Percentiles rank a stretch among this genome's conserved stretches.
Conservation (phyloP, 176 grass and related monocot genomes). For the Eragrostis curvula region DNA sequence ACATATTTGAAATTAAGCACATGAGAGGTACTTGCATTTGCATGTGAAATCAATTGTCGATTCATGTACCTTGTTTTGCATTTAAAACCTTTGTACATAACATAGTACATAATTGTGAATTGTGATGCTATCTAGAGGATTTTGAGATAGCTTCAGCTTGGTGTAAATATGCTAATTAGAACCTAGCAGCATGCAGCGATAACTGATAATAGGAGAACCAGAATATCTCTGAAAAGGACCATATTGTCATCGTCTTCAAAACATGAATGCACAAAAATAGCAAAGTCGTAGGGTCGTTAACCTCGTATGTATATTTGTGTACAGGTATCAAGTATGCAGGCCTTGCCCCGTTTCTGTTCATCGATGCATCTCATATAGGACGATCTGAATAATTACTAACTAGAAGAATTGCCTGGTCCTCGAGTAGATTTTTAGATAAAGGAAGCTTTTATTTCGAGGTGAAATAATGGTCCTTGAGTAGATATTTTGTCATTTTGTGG, state of each 20-base stretch:
- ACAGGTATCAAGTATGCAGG: too few relatives aligned
- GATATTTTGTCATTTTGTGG: too few relatives aligned
- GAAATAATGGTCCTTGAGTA: too few relatives aligned
- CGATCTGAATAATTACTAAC: too few relatives aligned
- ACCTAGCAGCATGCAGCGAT: neutral
- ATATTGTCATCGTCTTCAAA: neutral
- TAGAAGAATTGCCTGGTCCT: too few relatives aligned
- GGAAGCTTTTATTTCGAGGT: too few relatives aligned
- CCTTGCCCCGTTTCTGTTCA: too few relatives aligned
- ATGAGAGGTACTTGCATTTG: neutral
- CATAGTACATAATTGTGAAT: neutral
- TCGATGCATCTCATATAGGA: too few relatives aligned
- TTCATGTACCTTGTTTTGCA: neutral
- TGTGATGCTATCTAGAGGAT: neutral
- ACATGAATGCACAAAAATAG: neutral
- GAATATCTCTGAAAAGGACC: neutral
- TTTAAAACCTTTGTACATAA: neutral
- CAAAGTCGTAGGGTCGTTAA: too few relatives aligned
- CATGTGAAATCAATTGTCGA: conserved; percentile 6
- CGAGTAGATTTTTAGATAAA: too few relatives aligned
- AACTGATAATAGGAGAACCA: neutral
- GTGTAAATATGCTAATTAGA: neutral
- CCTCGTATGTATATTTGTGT: too few relatives aligned
- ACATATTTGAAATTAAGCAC: neutral
- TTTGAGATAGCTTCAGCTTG: neutral